Evolutionary conservation across 2,329 filamentous ascomycete genomes (phyloP).

Genomic region (Calonectria pseudoturangicola): DNA sequence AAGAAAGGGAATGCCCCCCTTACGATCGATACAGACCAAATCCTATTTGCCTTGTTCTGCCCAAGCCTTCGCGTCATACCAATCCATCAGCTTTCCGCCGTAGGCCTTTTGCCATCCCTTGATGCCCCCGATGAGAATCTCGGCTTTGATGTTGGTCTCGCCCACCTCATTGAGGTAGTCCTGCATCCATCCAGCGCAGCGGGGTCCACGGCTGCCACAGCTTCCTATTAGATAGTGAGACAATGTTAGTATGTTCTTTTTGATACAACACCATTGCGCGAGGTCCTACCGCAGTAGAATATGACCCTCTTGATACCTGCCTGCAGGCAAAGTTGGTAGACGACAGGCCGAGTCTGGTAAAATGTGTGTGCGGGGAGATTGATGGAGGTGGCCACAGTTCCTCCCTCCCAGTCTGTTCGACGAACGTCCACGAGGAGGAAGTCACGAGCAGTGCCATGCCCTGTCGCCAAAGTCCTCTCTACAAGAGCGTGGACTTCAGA

Average conservation of each 20-base stretch:
- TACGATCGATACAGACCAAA: slow-evolving; percentile 38
- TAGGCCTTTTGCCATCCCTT: slow-evolving; percentile 73
- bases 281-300: slow-evolving; percentile 72
- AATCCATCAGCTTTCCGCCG: slow-evolving; percentile 68
- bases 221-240: slow-evolving; percentile 62
- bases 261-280: not conserved
- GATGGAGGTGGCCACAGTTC: slow-evolving; percentile 75
- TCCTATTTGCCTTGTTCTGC: slow-evolving; percentile 50
- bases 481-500: slow-evolving; percentile 64
- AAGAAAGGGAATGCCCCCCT: slow-evolving; percentile 53
- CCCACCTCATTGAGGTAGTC: slow-evolving; percentile 70
- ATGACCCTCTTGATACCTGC: slow-evolving; percentile 69
- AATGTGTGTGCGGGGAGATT: slow-evolving; percentile 75
- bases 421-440: slow-evolving; percentile 73
- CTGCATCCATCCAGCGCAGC: slow-evolving; percentile 74
- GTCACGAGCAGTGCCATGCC: slow-evolving; percentile 53
- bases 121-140: slow-evolving; percentile 71
- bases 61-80: slow-evolving; percentile 68
- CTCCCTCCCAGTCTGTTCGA: slow-evolving; percentile 73
- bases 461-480: slow-evolving; percentile 59
- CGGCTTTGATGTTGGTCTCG: slow-evolving; percentile 65
- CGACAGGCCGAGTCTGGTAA: slow-evolving; percentile 67
- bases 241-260: not conserved
- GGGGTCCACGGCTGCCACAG: slow-evolving; percentile 69
- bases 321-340: slow-evolving; percentile 70